Percentiles rank a stretch among this genome's conserved stretches.
These are phyloP conservation scores for Didymella arachidicola DNA, from an alignment of 2,329 filamentous ascomycete genomes.

Conservation along the genomic window DNA sequence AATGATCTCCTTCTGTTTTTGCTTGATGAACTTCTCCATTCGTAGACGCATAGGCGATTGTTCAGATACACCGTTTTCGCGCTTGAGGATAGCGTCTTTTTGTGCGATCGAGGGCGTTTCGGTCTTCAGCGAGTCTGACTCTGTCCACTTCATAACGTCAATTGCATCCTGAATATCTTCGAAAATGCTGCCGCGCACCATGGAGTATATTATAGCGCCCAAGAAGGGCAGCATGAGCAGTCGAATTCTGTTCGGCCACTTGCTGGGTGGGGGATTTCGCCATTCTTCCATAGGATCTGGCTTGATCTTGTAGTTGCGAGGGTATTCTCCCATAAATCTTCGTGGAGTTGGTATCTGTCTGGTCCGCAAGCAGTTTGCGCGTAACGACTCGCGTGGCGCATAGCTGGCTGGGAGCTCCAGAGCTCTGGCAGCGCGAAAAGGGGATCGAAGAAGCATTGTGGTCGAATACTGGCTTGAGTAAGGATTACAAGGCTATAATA, in stretches of 20 bases:
- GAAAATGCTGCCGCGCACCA: slow-evolving; percentile 55
- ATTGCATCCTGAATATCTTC: neutral
- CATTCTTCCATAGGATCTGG: slow-evolving; percentile 42
- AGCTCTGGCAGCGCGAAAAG: slow-evolving; percentile 35
- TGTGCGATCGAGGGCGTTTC: slow-evolving; percentile 80
- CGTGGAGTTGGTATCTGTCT: slow-evolving; percentile 25
- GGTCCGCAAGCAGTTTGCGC: slow-evolving; percentile 26
- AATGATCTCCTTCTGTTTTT: slow-evolving; percentile 89
- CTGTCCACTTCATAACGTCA: slow-evolving; percentile 39
- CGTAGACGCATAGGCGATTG: slow-evolving; percentile 94
- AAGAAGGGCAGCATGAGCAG: slow-evolving; percentile 60
- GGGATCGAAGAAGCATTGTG: slow-evolving; percentile 43
- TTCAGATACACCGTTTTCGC: slow-evolving; percentile 75
- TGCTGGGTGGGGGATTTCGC: slow-evolving; percentile 48
- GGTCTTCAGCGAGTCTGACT: slow-evolving; percentile 51
- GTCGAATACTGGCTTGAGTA: slow-evolving; percentile 24
- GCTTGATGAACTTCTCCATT: slow-evolving; percentile 96
- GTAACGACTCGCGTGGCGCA: slow-evolving; percentile 34
- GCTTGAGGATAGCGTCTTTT: slow-evolving; percentile 81
- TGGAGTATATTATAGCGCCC: slow-evolving; percentile 64
- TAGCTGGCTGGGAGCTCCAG: slow-evolving; percentile 39
- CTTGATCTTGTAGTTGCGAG: slow-evolving; percentile 31
- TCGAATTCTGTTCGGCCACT: slow-evolving; percentile 53
- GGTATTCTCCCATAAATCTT: slow-evolving; percentile 32
- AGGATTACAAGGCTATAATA: slow-evolving; percentile 22